phyloP scores from a whole-genome alignment of 1,284 basidiomycete genomes.

The Vanrija pseudolonga region DNA sequence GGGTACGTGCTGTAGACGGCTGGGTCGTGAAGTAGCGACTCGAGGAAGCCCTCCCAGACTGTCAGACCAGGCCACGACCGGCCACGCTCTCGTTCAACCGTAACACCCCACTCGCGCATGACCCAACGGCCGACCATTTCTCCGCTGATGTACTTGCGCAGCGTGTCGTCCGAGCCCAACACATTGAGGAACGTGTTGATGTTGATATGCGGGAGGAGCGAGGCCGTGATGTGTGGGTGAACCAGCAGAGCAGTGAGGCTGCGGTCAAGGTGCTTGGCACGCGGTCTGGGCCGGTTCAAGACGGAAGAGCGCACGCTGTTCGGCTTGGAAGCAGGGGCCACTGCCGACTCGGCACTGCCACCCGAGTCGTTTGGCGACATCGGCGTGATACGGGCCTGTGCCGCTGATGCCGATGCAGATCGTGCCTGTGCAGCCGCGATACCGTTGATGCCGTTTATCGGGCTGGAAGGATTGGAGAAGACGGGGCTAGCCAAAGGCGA shows the following conservation, averaged over 20 bases:
- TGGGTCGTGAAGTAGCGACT: slow-evolving; percentile 46
- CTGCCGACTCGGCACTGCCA: neutral
- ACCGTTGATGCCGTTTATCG: neutral
- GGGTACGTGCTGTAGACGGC: slow-evolving; percentile 47
- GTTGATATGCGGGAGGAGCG: slow-evolving; percentile 34
- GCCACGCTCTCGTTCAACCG: slow-evolving; percentile 27
- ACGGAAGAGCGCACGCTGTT: neutral
- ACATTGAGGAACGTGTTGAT: slow-evolving; percentile 48
- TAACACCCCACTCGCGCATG: slow-evolving; percentile 42
- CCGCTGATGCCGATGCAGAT: neutral
- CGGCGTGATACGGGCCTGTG: neutral
- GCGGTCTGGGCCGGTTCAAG: slow-evolving; percentile 8
- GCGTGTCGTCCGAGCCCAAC: slow-evolving; percentile 28
- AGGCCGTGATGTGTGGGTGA: slow-evolving; percentile 33
- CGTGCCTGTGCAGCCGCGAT: neutral
- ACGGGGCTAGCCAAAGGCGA: slow-evolving; percentile 23
- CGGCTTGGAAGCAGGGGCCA: too few relatives aligned
- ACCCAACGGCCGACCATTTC: slow-evolving; percentile 48
- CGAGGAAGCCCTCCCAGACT: slow-evolving; percentile 50
- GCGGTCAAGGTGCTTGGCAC: neutral
- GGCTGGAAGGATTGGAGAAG: neutral
- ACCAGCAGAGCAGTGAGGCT: slow-evolving; percentile 20
- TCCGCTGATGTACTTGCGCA: slow-evolving; percentile 39
- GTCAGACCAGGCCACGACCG: slow-evolving; percentile 47
- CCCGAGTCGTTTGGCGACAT: neutral